phyloP scores from a whole-genome alignment of 495 filamentous ascomycete species.

The Penicillium desertorum region DNA sequence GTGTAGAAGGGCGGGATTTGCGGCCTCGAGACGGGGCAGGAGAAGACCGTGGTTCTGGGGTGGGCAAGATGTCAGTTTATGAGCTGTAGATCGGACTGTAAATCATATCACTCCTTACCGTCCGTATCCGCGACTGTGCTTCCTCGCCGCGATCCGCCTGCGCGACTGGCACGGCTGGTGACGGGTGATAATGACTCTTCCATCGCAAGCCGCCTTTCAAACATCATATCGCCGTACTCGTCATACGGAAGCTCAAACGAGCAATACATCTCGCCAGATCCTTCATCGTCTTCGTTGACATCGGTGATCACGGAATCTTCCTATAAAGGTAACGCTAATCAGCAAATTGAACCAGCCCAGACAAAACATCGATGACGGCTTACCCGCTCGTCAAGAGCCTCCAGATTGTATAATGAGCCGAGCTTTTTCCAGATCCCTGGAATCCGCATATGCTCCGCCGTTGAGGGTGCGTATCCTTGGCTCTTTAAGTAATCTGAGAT shows the following conservation, averaged over 20 bases:
- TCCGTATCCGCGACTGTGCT: constrained; percentile 56
- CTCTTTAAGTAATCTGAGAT: constrained; percentile 83
- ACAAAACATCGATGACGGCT: constrained; percentile 8
- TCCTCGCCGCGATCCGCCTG: constrained; percentile 42
- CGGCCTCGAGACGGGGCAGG: constrained; percentile 48
- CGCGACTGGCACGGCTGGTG: constrained; percentile 51
- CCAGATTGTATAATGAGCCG: constrained; percentile 78
- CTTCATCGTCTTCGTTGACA: constrained; percentile 60
- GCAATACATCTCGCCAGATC: constrained; percentile 53
- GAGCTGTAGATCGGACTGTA: constrained; percentile 11
- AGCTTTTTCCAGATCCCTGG: constrained; percentile 92
- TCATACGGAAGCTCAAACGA: constrained; percentile 76
- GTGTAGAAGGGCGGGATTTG: constrained; percentile 38
- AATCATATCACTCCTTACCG: constrained; percentile 33
- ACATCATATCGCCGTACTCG: constrained; percentile 75
- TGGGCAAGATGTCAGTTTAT: constrained; percentile 12
- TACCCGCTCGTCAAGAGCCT: constrained; percentile 83
- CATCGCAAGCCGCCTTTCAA: constrained; percentile 61
- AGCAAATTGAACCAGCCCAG: constrained; percentile 3
- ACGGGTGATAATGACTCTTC: constrained; percentile 58
- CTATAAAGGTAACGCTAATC: constrained; percentile 27
- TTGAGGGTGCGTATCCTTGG: constrained; percentile 72
- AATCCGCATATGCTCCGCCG: constrained; percentile 76
- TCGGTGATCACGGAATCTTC: constrained; percentile 55
- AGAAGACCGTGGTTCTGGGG: constrained; percentile 50